Base-by-base conservation (phyloP, 495 filamentous ascomycete species). In the Trichoderma gamsii region DNA sequence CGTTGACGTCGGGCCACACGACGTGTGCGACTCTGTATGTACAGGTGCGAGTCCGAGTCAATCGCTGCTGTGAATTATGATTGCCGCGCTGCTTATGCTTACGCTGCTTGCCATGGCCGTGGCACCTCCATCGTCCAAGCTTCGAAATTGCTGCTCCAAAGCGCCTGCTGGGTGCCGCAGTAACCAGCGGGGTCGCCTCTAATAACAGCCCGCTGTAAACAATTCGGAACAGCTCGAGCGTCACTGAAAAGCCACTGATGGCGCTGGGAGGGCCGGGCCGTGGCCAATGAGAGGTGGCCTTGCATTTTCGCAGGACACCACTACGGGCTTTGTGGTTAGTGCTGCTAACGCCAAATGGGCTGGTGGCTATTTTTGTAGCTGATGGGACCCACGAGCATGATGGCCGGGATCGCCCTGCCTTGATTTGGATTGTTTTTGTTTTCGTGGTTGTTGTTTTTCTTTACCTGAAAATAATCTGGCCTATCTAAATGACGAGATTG, bases 151-250 rank as follows among this genome's bases (percentile, higher is more conserved):
- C 51, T 27, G 51, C 51, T 49, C 18, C 51, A 56, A 21, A 23
- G 6, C 44, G 44, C 44, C n/a, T 49, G 56, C 56, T 61, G 56
- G 56, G 56, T 61, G 56, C 56, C 56, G 56, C 56, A 32, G 56
- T 61, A 61, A 61, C 56, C 56, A 61, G 56, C 56, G 56, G 56
- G 56, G 56, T 32, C 56, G 27, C 56, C 25, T 56, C 51, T 23
- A 56, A 25, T 5, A 25, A n/a, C n/a, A n/a, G 51, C 29, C 29
- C 29, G 29, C 72, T 52, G 49, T 52, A 52, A n/a, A 52, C 7
- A 52, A 52, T 52, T 52, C 25, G n/a, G 49, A 18, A 52, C 49
- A 52, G 49, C 49, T 52, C 18, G 49, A 52, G 49, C 49, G 49
- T 52, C 49, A 52, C 49, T 52, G 49, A 21, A 4, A 52, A 23